Conservation (phyloP, 2,329 filamentous ascomycete species). For the Alternaria sp. region DNA sequence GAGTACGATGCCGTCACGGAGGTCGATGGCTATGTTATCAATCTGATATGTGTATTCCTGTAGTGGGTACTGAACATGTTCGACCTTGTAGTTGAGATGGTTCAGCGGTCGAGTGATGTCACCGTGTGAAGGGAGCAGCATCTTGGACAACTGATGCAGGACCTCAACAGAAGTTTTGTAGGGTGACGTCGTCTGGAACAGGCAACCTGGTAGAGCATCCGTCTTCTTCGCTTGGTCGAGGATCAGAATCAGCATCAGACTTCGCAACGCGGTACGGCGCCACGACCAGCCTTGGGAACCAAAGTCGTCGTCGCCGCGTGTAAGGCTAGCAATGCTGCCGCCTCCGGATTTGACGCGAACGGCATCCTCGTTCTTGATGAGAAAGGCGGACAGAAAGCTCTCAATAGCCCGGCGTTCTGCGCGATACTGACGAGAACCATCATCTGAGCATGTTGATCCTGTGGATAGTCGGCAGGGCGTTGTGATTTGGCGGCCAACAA, state of each 20-base stretch:
- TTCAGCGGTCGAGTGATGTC: slow-evolving; percentile 64
- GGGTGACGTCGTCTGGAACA: slow-evolving; percentile 62
- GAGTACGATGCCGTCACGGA: slow-evolving; percentile 68
- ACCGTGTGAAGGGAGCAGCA: slow-evolving; percentile 67
- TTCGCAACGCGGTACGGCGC: slow-evolving; percentile 65
- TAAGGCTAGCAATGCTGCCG: slow-evolving; percentile 52
- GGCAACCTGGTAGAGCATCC: slow-evolving; percentile 51
- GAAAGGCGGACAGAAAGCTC: slow-evolving; percentile 64
- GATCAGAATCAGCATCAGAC: slow-evolving; percentile 67
- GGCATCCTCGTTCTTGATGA: slow-evolving; percentile 67
- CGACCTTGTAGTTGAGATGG: slow-evolving; percentile 65
- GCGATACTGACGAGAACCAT: slow-evolving; percentile 47
- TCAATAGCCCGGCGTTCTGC: slow-evolving; percentile 57
- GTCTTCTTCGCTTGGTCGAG: slow-evolving; percentile 63
- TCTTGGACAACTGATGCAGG: slow-evolving; percentile 60
- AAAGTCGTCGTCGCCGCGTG: slow-evolving; percentile 52
- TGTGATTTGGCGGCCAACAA: slow-evolving; percentile 64
- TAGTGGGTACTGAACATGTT: slow-evolving; percentile 64
- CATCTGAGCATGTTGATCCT: slow-evolving; percentile 47
- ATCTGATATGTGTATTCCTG: slow-evolving; percentile 67
- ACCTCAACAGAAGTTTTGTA: slow-evolving; percentile 66
- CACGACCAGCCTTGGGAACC: slow-evolving; percentile 60
- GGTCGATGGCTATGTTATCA: slow-evolving; percentile 67
- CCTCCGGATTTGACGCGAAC: slow-evolving; percentile 50
- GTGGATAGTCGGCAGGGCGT: slow-evolving; percentile 49